Base-by-base conservation (phyloP, 768 basidiomycete genomes). In the Hericium coralloides region DNA sequence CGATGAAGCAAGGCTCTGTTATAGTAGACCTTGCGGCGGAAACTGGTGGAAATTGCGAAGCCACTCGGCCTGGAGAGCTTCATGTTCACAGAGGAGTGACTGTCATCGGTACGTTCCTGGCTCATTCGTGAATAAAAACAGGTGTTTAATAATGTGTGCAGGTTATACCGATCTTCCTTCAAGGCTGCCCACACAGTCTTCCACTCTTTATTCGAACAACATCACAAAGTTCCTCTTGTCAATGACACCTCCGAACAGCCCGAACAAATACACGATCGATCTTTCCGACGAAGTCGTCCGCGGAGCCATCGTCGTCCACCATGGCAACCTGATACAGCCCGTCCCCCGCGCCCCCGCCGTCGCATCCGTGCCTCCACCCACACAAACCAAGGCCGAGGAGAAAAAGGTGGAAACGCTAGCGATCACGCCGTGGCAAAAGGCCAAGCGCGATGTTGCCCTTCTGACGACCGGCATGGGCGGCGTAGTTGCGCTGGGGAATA, bases 1-100 rank as follows among this genome's bases (percentile, higher is more conserved):
- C 84, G n/a, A 92, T 94, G 92, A 92, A 89, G 63, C 89, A 89
- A 72, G 92, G 92, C 23, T 93, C 92, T 4, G 84, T 94, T 26
- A 81, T 94, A 53, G 91, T 93, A 25, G 92, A 94, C 68, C 68
- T 89, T 58, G 92, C 92, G 39, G 86, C 90, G 15, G 92, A 94
- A 72, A 80, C 89, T 48, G 91, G 92, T n/a, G 92, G 92, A 14
- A 94, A 94, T 60, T 93, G 92, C 64, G 86, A 84, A 63, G 85
- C 83, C 14, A 94, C 92, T 9, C 74, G 77, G 52, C 90, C 92
- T 7, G 92, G 92, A 26, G 79, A 92, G 63, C 73, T 90, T 36
- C 69, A 75, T 51, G 74, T 84, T 10, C 77, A 87, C 61, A 73
- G 82, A 55, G 92, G 92, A 3, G 88, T 93, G n/a, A 89, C 86